Evolutionary conservation across 1,284 basidiomycete species (phyloP).

Genomic region (Apiotrichum montevideense): DNA sequence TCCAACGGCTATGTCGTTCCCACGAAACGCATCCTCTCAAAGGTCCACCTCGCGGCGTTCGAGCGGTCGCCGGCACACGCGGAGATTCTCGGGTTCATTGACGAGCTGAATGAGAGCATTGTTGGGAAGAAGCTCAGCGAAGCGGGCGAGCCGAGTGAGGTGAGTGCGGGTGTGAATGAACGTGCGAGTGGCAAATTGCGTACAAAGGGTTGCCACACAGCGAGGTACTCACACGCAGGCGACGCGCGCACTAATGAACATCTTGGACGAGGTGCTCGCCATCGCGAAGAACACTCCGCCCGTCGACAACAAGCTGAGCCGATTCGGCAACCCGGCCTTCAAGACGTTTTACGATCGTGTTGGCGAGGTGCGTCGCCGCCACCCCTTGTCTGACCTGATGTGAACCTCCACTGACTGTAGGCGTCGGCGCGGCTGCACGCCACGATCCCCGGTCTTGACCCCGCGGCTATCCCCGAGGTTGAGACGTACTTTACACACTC

Average conservation of each 20-base stretch:
- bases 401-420: conserved; percentile 10
- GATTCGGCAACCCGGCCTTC: conserved; percentile 98
- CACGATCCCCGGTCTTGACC: conserved; percentile 56
- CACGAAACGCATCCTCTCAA: conserved; percentile 70
- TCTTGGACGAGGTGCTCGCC: conserved; percentile 64
- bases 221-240: conserved; percentile 51
- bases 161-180: conserved; percentile 42
- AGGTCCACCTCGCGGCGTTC: conserved; percentile 75
- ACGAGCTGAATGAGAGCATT: conserved; percentile 68
- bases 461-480: conserved; percentile 60
- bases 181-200: not conserved
- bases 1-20: conserved; percentile 32
- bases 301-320: conserved; percentile 80
- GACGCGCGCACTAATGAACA: conserved; percentile 56
- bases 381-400: too few species aligned
- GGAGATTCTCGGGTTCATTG: conserved; percentile 66
- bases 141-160: conserved; percentile 55
- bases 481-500: conserved; percentile 75
- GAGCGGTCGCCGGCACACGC: conserved; percentile 66
- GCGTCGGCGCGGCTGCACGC: conserved; percentile 48
- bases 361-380: conserved; percentile 52
- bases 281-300: conserved; percentile 69
- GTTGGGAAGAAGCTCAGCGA: conserved; percentile 72
- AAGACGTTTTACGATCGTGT: conserved; percentile 82
- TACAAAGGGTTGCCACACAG: too few species aligned